Conservation (phyloP, 192 early-diverging fungal species). For the Coemansia nantahalensis region DNA sequence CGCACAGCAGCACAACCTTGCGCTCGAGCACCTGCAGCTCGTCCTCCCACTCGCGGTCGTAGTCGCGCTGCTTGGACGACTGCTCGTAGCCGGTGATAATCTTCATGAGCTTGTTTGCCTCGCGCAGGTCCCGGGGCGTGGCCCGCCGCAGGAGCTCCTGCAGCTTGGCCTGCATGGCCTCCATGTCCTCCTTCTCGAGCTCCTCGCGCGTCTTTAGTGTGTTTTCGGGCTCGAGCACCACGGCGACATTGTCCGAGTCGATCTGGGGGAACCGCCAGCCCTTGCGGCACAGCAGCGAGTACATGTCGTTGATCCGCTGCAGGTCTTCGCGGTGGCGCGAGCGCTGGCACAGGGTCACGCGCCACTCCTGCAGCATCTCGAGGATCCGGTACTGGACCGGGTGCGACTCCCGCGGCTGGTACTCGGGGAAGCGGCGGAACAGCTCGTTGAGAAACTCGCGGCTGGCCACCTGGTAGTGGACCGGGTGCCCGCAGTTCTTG, state of each 20-base stretch:
- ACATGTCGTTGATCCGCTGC: conserved; percentile 94
- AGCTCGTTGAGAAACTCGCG: conserved; percentile 98
- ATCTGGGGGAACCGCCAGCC: conserved; percentile 59
- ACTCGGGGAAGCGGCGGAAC: conserved; percentile 89
- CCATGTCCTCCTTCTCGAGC: conserved; percentile 90
- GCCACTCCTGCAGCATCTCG: conserved; percentile 95
- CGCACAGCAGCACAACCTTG: conserved; percentile 70
- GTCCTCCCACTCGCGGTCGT: conserved; percentile 75
- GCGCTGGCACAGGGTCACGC: conserved; percentile 76
- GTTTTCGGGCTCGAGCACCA: conserved; percentile 51
- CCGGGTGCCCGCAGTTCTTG: conserved; percentile 98
- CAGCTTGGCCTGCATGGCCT: conserved; percentile 70
- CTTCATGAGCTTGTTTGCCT: conserved; percentile 98
- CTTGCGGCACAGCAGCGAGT: conserved; percentile 82
- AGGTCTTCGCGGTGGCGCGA: conserved; percentile 94
- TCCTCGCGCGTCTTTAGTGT: conserved; percentile 88
- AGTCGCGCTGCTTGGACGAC: conserved; percentile 60
- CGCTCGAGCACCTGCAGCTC: conserved; percentile 81
- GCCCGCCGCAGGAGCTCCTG: conserved; percentile 96
- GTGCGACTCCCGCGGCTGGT: conserved; percentile 64
- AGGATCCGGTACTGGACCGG: conserved; percentile 85
- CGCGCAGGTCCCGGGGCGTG: conserved; percentile 86
- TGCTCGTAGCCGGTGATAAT: conserved; percentile 94
- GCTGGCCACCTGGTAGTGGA: conserved; percentile 91
- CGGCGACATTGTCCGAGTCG: conserved; percentile 32